Base-by-base conservation (phyloP, 1,284 basidiomycete species). In the Ustilago loliicola region DNA sequence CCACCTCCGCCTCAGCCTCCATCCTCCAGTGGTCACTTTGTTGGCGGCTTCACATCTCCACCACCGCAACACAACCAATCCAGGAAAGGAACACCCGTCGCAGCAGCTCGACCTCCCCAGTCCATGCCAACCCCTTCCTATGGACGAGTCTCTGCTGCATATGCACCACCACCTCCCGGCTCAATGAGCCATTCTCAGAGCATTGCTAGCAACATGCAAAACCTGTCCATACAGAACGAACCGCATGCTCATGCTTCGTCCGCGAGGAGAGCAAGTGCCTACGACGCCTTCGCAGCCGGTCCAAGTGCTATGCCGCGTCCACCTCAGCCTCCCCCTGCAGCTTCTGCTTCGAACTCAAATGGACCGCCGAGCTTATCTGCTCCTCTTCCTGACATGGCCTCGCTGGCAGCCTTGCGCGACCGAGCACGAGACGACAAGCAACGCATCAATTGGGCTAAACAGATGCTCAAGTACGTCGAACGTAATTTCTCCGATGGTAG, bases 381-480 rank as follows among this genome's bases (percentile, higher is more conserved):
- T 21, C 79, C 84, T 1, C 45, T 86, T 9, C 80, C 85, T 21
- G 84, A 86, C 52, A 59, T 81, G 42, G 55, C 62, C 2, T 60
- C 82, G 6, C 69, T 87, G n/a, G 70, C 61, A 0, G 29, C 56
- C 15, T 69, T 73, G 36, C 72, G 81, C 0, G 79, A 86, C 19
- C 58, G 61, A 8, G 80, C 82, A 1, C 61, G 89, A 69, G 91
- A 92, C 80, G 91, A 91, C 0, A 82, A 87, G 0, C 88, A 90
- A 55, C 90, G 91, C 76, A 86, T 95, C 19, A 88, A 89, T 21
- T 96, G 94, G 94, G 90, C 90, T 6, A 89, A 91, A 51, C 93
- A 94, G 74, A 91, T 95, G 60, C 87, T 95, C 79, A 90, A 91
- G 80, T 91, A 94, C 72, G 91, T 94, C 72, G 92, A 94, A 72